These are phyloP conservation scores for Didymella lethalis DNA, from an alignment of 2,329 filamentous ascomycete species.

Conservation along the genomic window DNA sequence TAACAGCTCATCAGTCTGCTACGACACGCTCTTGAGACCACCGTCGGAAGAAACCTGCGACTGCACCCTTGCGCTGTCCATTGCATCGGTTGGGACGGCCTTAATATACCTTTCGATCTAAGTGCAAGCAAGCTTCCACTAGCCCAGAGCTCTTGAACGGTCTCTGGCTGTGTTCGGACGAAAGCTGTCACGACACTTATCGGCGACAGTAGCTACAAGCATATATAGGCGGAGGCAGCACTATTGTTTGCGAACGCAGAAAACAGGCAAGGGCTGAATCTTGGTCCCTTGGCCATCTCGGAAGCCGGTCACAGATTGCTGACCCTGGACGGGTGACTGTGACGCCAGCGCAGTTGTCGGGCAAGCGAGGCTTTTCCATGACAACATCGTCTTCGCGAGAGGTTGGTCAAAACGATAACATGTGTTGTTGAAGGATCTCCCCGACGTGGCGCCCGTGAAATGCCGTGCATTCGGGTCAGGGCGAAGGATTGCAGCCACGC, in stretches of 20 bases:
- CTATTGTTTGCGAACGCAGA: background rate
- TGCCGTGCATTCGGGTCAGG: constrained; percentile 6
- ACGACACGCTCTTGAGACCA: background rate
- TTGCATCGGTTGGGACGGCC: background rate
- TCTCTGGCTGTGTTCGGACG: background rate
- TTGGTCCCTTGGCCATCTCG: constrained; percentile 9
- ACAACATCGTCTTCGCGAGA: background rate
- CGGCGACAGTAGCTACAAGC: constrained; percentile 5
- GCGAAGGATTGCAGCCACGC: constrained; percentile 14
- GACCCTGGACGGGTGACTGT: background rate
- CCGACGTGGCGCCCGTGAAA: constrained; percentile 14
- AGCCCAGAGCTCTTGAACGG: background rate
- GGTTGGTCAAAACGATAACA: background rate
- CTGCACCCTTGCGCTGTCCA: constrained; percentile 1
- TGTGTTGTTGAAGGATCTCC: constrained; percentile 14
- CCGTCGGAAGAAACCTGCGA: background rate
- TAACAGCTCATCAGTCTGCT: background rate
- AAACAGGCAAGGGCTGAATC: constrained; percentile 3
- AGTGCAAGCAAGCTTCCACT: background rate
- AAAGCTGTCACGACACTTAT: background rate
- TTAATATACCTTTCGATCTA: background rate
- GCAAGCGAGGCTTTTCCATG: background rate
- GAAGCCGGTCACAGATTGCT: background rate
- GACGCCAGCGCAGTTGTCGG: background rate
- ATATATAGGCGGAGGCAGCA: constrained; percentile 5